A percentile compares a stretch with the other conserved stretches of the same genome.
phyloP scores from a whole-genome alignment of 2,329 filamentous ascomycete species.

The Fusarium sp. region DNA sequence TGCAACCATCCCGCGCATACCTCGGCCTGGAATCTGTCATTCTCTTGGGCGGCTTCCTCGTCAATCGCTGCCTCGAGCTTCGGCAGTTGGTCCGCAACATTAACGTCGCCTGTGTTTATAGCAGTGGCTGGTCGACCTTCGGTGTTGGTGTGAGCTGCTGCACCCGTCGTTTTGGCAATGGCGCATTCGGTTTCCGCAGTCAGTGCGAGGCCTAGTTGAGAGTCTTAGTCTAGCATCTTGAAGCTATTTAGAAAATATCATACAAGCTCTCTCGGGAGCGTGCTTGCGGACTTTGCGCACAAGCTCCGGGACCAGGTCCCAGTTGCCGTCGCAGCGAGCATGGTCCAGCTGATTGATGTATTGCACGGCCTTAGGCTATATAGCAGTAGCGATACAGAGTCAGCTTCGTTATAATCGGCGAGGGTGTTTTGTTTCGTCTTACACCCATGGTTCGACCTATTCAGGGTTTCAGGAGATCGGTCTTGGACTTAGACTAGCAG shows the following conservation, averaged over 20 bases:
- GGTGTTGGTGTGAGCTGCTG: slow-evolving; percentile 35
- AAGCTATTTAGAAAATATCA: slow-evolving; percentile 46
- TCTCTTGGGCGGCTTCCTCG: slow-evolving; percentile 64
- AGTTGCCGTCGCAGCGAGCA: slow-evolving; percentile 88
- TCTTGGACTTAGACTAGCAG: slow-evolving; percentile 43
- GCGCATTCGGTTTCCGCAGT: slow-evolving; percentile 78
- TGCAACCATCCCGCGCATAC: slow-evolving; percentile 89
- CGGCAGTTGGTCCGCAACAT: slow-evolving; percentile 61
- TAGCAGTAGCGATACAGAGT: slow-evolving; percentile 36
- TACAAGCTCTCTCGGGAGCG: slow-evolving; percentile 87
- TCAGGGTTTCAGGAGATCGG: slow-evolving; percentile 51
- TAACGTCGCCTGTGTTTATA: slow-evolving; percentile 59
- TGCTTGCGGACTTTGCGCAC: slow-evolving; percentile 96
- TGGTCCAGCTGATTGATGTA: slow-evolving; percentile 88
- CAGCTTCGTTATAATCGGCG: slow-evolving; percentile 29
- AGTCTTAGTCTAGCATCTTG: slow-evolving; percentile 25
- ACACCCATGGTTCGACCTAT: slow-evolving; percentile 55
- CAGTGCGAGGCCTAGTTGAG: slow-evolving; percentile 71
- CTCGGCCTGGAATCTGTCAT: slow-evolving; percentile 81
- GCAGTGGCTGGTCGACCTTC: slow-evolving; percentile 59
- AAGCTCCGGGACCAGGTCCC: slow-evolving; percentile 88
- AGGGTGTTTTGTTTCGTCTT: slow-evolving; percentile 42
- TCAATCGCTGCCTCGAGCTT: slow-evolving; percentile 70
- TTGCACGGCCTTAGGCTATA: slow-evolving; percentile 78
- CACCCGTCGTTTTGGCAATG: slow-evolving; percentile 67